Percentiles rank a stretch among this genome's conserved stretches.
Conservation (phyloP, 2,329 filamentous ascomycete genomes). For the Hypoxylon sp. region DNA sequence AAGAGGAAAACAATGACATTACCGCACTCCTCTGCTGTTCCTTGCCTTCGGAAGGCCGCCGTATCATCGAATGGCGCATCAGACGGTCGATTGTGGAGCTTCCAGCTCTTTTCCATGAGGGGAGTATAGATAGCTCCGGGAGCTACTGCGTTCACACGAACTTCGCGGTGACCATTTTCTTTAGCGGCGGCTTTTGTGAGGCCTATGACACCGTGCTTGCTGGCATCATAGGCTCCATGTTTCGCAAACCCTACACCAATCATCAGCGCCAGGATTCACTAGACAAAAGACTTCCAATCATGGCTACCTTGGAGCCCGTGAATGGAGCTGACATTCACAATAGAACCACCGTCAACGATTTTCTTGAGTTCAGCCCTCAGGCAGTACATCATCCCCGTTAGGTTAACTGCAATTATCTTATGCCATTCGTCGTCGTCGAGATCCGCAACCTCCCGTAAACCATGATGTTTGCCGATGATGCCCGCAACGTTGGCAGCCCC, state of each 20-base stretch:
- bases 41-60: slow-evolving; percentile 59
- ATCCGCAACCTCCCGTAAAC: slow-evolving; percentile 57
- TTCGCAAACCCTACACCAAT: slow-evolving; percentile 55
- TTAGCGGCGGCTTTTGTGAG: slow-evolving; percentile 55
- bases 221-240: slow-evolving; percentile 56
- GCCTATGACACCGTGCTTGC: slow-evolving; percentile 57
- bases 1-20: slow-evolving; percentile 63
- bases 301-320: slow-evolving; percentile 61
- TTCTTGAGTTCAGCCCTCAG: slow-evolving; percentile 60
- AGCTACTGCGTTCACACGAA: slow-evolving; percentile 63
- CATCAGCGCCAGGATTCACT: slow-evolving; percentile 36
- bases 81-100: slow-evolving; percentile 52
- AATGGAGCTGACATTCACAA: slow-evolving; percentile 70
- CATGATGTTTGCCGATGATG: slow-evolving; percentile 60
- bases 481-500: slow-evolving; percentile 69
- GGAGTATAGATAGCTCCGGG: slow-evolving; percentile 65
- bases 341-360: slow-evolving; percentile 65
- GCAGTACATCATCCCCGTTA: slow-evolving; percentile 67
- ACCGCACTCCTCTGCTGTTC: slow-evolving; percentile 62
- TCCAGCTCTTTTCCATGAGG: slow-evolving; percentile 61
- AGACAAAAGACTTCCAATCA: slow-evolving; percentile 49
- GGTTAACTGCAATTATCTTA: slow-evolving; percentile 62
- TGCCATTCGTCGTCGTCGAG: slow-evolving; percentile 64
- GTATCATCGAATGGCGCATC: slow-evolving; percentile 59
- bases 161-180: slow-evolving; percentile 58